These are phyloP conservation scores for Ceratocystis albifundus DNA, from an alignment of 2,329 filamentous ascomycete genomes.

Conservation along the genomic window DNA sequence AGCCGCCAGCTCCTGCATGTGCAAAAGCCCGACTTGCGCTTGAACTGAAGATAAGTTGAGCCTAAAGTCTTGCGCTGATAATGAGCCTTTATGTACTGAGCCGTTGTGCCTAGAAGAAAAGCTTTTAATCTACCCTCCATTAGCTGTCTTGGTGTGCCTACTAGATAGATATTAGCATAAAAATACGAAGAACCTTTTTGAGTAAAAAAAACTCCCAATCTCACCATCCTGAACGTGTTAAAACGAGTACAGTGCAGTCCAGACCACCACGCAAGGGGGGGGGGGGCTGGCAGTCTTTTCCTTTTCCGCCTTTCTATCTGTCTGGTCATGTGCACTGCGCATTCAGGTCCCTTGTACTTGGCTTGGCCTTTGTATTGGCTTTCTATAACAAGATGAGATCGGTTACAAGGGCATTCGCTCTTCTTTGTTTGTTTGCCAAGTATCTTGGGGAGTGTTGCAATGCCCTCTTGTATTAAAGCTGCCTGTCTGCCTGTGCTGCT, in stretches of 20 bases:
- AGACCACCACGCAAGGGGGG: neutral
- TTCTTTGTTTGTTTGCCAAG: too few species aligned
- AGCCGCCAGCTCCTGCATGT: neutral
- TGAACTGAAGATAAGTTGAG: neutral
- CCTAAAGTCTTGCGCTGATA: neutral
- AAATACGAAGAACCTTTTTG: neutral
- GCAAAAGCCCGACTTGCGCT: neutral
- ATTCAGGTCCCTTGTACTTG: neutral
- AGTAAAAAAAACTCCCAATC: too few species aligned
- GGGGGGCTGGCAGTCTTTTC: neutral
- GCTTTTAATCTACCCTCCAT: neutral
- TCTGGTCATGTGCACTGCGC: neutral
- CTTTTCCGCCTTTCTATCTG: neutral
- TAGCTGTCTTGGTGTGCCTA: neutral
- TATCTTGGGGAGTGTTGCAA: too few species aligned
- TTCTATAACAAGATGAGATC: too few species aligned
- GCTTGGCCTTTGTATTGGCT: too few species aligned
- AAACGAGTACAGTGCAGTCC: neutral
- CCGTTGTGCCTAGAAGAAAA: neutral
- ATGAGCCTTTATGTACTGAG: neutral
- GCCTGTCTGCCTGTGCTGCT: too few species aligned
- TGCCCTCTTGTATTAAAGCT: too few species aligned
- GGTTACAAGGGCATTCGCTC: too few species aligned
- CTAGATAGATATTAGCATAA: neutral
- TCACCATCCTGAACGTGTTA: neutral